Evolutionary conservation across 768 basidiomycete genomes (phyloP), one percentile per base, ranked within the genome.

Genomic region (Lentinula aciculospora): DNA sequence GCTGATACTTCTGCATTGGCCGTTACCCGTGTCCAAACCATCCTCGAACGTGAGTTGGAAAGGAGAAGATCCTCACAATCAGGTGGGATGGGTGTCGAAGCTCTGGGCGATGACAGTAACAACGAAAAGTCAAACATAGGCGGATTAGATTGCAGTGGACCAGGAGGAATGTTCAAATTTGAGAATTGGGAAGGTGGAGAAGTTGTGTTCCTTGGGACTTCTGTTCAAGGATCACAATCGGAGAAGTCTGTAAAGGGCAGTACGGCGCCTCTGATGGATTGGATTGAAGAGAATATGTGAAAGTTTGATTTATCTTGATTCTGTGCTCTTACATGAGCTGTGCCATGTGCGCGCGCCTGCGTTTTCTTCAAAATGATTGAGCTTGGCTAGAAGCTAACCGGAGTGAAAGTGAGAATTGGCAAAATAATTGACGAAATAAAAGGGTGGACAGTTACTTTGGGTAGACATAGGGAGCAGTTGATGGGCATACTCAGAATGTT

Each of bases 181-280:
- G 78, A 77, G 3, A 83, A 86, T 42, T 94, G 91, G 91, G 91
- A 92, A 63, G 92, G 89, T 2, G 91, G 92, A 7, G 85, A 90
- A n/a, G 73, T 92, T 19, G 66, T 74, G 1, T 88, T 92, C 63
- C 60, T 86, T 32, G 86, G 82, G 27, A 85, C 83, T 0, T 87
- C 79, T 58, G 75, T 80, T 27, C 65, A 67, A 40, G 13, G 15
- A 57, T 67, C 23, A 62, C 58, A 27, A 65, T 60, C 45, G 10
- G 75, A 82, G 62, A 60, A 60, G 25, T 61, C 47, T 3, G 64
- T 48, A 6, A 65, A 58, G 3, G 74, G 73, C 44, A 81, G 79
- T 0, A 62, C 86, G 31, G 64, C 65, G 10, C 61, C 74, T 0
- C 63, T 89, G 19, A 68, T 66, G 56, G 75, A 79, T 1, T 83